These are phyloP conservation scores for Petunia secreta DNA, from an alignment of 257 asterid genomes.

Conservation along the genomic window DNA sequence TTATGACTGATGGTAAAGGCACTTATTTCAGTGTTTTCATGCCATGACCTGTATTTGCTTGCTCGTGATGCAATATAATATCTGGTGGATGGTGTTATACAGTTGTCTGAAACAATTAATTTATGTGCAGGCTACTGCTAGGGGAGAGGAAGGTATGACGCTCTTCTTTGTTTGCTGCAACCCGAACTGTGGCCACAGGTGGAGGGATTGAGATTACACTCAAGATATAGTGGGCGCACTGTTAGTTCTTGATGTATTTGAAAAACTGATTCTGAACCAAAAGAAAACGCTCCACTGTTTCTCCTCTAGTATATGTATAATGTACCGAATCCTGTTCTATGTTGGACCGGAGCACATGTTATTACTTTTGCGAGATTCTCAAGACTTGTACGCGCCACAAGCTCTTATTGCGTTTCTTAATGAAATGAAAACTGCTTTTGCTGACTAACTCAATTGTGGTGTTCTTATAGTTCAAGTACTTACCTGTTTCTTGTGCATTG, in stretches of 20 bases:
- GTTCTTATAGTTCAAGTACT: not conserved
- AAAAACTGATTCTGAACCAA: conserved; percentile 6
- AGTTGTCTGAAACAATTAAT: conserved; percentile 4
- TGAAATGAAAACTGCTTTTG: not conserved
- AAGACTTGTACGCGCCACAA: not conserved
- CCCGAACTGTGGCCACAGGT: conserved; percentile 81
- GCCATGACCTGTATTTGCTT: not conserved
- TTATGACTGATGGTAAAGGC: not conserved
- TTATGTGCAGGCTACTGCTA: conserved; percentile 80
- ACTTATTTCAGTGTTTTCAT: not conserved
- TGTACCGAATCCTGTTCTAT: not conserved
- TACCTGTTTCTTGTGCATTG: not conserved
- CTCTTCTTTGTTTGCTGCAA: conserved; percentile 97
- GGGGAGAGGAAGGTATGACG: conserved; percentile 98
- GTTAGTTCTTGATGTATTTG: not conserved
- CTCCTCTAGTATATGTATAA: not conserved
- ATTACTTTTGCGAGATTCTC: not conserved
- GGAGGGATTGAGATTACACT: conserved; percentile 70
- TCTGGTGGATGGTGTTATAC: not conserved
- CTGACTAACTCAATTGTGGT: not conserved
- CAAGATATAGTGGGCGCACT: not conserved
- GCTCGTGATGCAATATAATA: not conserved
- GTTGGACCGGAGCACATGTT: not conserved
- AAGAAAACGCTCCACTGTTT: not conserved
- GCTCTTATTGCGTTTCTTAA: not conserved